Percentiles rank a stretch among this genome's conserved stretches.
Evolutionary conservation across 495 filamentous ascomycete genomes (phyloP).

Genomic region (Mycothermus thermophilus): DNA sequence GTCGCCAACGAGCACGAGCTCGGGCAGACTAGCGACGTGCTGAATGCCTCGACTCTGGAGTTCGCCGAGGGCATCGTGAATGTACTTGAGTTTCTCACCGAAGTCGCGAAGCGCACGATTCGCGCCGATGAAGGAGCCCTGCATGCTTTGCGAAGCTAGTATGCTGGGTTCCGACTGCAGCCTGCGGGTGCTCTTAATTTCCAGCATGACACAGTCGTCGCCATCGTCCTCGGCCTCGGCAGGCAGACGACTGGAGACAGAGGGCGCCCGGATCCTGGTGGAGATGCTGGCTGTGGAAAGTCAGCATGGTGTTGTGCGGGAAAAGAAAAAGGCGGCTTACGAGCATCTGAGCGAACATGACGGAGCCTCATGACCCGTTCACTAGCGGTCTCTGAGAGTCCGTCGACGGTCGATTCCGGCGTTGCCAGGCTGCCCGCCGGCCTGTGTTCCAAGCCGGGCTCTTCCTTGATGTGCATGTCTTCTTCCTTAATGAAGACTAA

Average conservation of each 20-base stretch:
- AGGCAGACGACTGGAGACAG: not conserved
- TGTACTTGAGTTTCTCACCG: constrained; percentile 29
- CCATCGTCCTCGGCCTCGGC: constrained; percentile 5
- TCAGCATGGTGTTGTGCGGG: not conserved
- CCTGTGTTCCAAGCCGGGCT: constrained; percentile 1
- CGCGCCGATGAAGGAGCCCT: constrained; percentile 20
- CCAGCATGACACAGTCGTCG: constrained; percentile 10
- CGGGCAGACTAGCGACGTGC: constrained; percentile 50
- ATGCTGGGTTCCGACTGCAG: not conserved
- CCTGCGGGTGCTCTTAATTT: constrained; percentile 6
- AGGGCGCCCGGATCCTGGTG: constrained; percentile 5
- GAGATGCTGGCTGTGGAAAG: constrained; percentile 13
- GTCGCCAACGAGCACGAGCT: constrained; percentile 67
- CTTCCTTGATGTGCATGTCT: constrained; percentile 6
- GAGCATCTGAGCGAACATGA: constrained; percentile 11
- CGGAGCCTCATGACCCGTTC: constrained; percentile 1
- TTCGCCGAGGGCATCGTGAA: constrained; percentile 34
- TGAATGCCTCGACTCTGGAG: constrained; percentile 34
- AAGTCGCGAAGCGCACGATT: constrained; percentile 27
- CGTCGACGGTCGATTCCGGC: not conserved
- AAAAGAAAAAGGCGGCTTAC: constrained; percentile 7
- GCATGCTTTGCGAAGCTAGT: constrained; percentile 4
- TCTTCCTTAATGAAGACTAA: too few species aligned
- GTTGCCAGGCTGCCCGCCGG: not conserved
- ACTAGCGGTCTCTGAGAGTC: constrained; percentile 2